Evolutionary conservation across 2,329 filamentous ascomycete genomes (phyloP).

Genomic region (Xylaria sp.): DNA sequence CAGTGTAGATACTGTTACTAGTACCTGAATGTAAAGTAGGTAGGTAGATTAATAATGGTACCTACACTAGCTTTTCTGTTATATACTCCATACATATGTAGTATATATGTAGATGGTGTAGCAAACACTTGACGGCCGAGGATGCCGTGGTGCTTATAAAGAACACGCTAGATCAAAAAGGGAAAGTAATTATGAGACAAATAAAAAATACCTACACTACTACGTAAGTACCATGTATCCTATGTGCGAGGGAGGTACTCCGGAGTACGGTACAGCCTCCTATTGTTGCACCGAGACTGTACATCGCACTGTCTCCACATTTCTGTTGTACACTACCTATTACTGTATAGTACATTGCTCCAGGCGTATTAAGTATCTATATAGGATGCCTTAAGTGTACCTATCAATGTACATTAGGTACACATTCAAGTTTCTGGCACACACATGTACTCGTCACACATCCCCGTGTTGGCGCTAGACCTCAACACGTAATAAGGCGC

Average conservation of each 20-base stretch:
- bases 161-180: background rate
- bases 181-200: constrained; percentile 11
- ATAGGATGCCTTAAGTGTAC: no score
- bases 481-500: constrained; percentile 23
- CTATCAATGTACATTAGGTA: background rate
- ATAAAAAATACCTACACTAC: background rate
- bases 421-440: constrained; percentile 18
- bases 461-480: constrained; percentile 15
- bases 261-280: constrained; percentile 5
- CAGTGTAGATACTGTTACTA: no score
- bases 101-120: background rate
- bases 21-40: no score
- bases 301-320: background rate
- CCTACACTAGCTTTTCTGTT: no score
- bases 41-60: no score
- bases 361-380: no score
- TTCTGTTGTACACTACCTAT: background rate
- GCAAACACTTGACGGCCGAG: constrained; percentile 14
- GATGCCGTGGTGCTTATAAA: constrained; percentile 24
- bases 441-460: constrained; percentile 16
- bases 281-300: background rate
- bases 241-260: constrained; percentile 7
- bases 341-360: background rate
- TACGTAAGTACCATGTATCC: background rate
- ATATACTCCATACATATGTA: no score